Evolutionary conservation across 805 yeast species (phyloP), one percentile per base, ranked within the genome.

Genomic region (Jamesozyma spencerorum): DNA sequence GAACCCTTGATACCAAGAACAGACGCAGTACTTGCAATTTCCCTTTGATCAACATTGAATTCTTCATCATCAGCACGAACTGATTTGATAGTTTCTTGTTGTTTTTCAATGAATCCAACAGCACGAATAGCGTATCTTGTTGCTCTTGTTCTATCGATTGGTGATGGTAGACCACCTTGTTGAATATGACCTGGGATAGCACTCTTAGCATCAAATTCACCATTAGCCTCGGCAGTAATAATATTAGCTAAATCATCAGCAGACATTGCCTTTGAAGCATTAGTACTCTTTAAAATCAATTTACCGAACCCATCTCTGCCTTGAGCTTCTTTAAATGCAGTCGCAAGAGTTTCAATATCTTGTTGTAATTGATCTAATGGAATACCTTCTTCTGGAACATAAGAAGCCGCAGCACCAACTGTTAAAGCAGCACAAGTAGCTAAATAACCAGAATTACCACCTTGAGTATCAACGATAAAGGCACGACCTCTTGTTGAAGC

Each of bases 181-280:
- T 84, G 92, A 26, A 83, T 88, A 57, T 83, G 94, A 18, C 94
- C 92, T 18, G 94, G 94, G 41, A 80, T 70, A 11, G 92, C 92
- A 5, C 88, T 77, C 59, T 80, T 78, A 18, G 85, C 77, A 51
- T 83, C 90, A 49, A 81, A 84, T 51, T 75, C 70, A 27, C 81
- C 80, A 17, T 71, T 64, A 22, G 77, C 78, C 48, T 76, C 81
- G 43, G 72, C 71, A 46, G 81, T 72, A 40, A 69, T 68, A 42
- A 84, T 79, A 30, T 79, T 77, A n/a, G 90, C 81, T 53, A 84
- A 70, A 20, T 78, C 70, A 39, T 79, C 75, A 2, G 88, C 75
- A 11, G 79, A 63, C 48, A 79, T 71, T n/a, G 82, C 85, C 46
- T 73, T 69, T 6, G 83, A 75, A 0, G 96, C 86, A 39, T 77